Percentiles rank a stretch among this genome's conserved stretches.
phyloP scores from a whole-genome alignment of 2,329 filamentous ascomycete genomes.

The Fonsecaea monophora region DNA sequence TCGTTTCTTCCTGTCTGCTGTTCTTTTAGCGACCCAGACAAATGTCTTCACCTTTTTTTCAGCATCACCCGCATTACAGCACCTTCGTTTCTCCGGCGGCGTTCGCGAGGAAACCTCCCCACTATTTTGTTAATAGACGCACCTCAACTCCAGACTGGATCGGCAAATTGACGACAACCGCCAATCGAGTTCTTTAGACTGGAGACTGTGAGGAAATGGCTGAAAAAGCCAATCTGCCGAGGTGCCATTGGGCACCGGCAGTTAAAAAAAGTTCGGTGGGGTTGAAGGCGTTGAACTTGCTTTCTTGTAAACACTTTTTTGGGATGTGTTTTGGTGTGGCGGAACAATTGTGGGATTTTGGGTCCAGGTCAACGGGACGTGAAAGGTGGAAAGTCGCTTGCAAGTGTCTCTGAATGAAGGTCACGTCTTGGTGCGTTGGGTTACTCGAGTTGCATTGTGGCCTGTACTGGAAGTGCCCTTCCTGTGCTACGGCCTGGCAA shows the following conservation, averaged over 20 bases:
- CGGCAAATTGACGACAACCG: constrained; percentile 9
- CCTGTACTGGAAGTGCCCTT: constrained; percentile 11
- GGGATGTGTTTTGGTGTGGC: constrained; percentile 5
- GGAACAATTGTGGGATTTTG: constrained; percentile 13
- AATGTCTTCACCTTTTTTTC: constrained; percentile 14
- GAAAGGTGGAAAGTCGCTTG: constrained; percentile 3
- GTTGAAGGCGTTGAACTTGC: constrained; percentile 12
- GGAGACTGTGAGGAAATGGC: constrained; percentile 19
- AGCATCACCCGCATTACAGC: constrained; percentile 24
- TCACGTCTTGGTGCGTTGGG: background rate
- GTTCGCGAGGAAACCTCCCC: constrained; percentile 20
- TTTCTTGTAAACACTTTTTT: constrained; percentile 25
- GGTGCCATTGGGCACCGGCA: constrained; percentile 11
- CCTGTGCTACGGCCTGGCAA: constrained; percentile 20
- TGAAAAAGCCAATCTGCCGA: background rate
- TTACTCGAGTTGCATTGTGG: constrained; percentile 21
- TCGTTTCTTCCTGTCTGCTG: constrained; percentile 36
- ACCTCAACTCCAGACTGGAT: constrained; percentile 6
- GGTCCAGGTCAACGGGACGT: background rate
- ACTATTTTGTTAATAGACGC: constrained; percentile 33
- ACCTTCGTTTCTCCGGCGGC: constrained; percentile 18
- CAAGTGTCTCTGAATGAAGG: background rate
- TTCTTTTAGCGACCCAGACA: constrained; percentile 38
- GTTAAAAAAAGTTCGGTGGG: constrained; percentile 24
- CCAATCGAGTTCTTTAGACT: constrained; percentile 13